Evolutionary conservation across 352 stramenopile genomes (phyloP), one percentile per base, ranked within the genome.

Genomic region (Pythium phragmiticola): DNA sequence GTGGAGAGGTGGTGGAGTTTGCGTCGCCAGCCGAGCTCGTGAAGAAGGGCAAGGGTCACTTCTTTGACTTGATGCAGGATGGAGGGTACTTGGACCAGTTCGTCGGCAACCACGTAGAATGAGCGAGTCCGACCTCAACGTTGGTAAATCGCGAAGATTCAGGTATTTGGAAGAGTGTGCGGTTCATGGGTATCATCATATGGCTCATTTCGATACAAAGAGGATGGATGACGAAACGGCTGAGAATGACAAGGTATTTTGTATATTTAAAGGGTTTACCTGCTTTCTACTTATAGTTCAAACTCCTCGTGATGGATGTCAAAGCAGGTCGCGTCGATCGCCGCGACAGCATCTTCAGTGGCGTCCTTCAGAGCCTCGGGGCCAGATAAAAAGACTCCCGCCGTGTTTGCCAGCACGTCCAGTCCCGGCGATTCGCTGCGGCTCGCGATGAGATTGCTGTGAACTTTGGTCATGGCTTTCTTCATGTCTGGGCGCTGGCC

Each of bases 1-100:
- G 80, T n/a, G 94, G 94, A 8, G 49, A 62, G 19, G 67, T 89
- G 7, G 89, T 82, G 3, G 89, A 98, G 63, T 95, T 90, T 60
- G 96, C 82, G 16, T 63, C 84, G 14, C 93, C 94, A 1, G n/a
- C 52, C 7, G 72, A 90, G 19, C 62, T 99, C 12, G 52, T 80
- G 7, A 57, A 51, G 28, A 57, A 65, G 36, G 70, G 72, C 17
- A 45, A 60, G 7, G 76, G 74, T 4, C 76, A 79, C 42, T 85
- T 85, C 56, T 82, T 72, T 54, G 70, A 78, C n/a, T 51, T 85
- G 33, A 75, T 80, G 66, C 58, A 46, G 1, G 76, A 85, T 57
- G 72, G 69, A 16, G 72, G 61, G 8, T 79, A 79, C 36, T 51
- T 83, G 26, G 70, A 70, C 26, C 66, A 56, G 55, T 63, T 63